Evolutionary conservation across 495 filamentous ascomycete species (phyloP).

Genomic region (Bathelium albidoporum): DNA sequence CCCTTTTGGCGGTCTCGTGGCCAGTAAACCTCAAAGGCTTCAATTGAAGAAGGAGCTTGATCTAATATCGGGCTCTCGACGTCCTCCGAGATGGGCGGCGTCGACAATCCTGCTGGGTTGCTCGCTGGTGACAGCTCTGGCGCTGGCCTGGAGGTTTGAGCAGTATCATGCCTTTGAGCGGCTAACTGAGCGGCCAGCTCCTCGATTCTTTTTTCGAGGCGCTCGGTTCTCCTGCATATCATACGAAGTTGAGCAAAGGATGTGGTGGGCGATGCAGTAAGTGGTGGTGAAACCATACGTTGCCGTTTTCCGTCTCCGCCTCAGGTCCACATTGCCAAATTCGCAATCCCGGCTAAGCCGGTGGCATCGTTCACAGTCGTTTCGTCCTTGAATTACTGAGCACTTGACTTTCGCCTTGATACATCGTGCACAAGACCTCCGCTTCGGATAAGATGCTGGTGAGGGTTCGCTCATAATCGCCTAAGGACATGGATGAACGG

Average conservation of each 20-base stretch:
- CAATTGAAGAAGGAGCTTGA: neutral
- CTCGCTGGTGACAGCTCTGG: neutral
- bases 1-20: neutral
- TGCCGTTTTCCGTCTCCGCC: slow-evolving; percentile 1
- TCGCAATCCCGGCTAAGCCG: neutral
- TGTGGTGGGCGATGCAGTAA: neutral
- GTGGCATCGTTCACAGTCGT: neutral
- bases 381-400: neutral
- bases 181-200: neutral
- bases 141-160: neutral
- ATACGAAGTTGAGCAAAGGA: neutral
- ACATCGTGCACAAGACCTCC: slow-evolving; percentile 1
- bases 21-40: neutral
- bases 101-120: neutral
- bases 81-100: neutral
- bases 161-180: neutral
- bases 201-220: neutral
- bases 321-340: neutral
- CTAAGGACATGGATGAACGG: neutral
- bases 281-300: neutral
- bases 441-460: neutral
- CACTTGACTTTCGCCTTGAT: slow-evolving; percentile 4
- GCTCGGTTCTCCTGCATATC: neutral
- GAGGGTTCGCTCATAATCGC: neutral
- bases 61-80: neutral